Evolutionary conservation across 305 asterid genomes (phyloP).

Genomic region (Vinca major): DNA sequence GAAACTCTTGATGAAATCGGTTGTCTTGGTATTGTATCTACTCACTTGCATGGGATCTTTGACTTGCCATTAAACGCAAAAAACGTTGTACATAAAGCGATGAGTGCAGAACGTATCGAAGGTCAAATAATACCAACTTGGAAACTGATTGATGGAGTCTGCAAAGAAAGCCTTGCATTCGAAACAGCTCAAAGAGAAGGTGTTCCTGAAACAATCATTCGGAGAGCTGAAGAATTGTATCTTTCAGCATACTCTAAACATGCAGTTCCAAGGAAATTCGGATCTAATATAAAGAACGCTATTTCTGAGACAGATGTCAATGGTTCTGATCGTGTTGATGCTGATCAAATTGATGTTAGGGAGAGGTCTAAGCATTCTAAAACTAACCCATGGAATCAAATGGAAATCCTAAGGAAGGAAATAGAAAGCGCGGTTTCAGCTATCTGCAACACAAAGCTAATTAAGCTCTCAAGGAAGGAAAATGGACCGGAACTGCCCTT

Average conservation of each 20-base stretch:
- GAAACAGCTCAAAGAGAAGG: slow-evolving; percentile 96
- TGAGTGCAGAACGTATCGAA: slow-evolving; percentile 59
- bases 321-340: slow-evolving; percentile 15
- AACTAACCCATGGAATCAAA: slow-evolving; percentile 18
- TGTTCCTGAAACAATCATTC: slow-evolving; percentile 53
- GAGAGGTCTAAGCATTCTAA: slow-evolving; percentile 18
- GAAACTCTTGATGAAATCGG: slow-evolving; percentile 64
- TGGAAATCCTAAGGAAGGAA: slow-evolving; percentile 31
- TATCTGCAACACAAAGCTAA: slow-evolving; percentile 36
- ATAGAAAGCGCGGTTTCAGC: slow-evolving; percentile 44
- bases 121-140: slow-evolving; percentile 71
- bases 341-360: slow-evolving; percentile 16
- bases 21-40: slow-evolving; percentile 81
- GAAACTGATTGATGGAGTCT: slow-evolving; percentile 66
- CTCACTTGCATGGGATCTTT: slow-evolving; percentile 92
- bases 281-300: slow-evolving; percentile 17
- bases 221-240: slow-evolving; percentile 66
- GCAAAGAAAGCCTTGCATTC: slow-evolving; percentile 89
- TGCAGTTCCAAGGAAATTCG: slow-evolving; percentile 10
- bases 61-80: slow-evolving; percentile 58
- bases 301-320: slow-evolving; percentile 15
- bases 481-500: slow-evolving; percentile 22
- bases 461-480: slow-evolving; percentile 31
- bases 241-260: slow-evolving; percentile 42
- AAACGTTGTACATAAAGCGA: slow-evolving; percentile 58